Conservation (phyloP, 2,329 filamentous ascomycete genomes). For the Fusarium austroafricanum region DNA sequence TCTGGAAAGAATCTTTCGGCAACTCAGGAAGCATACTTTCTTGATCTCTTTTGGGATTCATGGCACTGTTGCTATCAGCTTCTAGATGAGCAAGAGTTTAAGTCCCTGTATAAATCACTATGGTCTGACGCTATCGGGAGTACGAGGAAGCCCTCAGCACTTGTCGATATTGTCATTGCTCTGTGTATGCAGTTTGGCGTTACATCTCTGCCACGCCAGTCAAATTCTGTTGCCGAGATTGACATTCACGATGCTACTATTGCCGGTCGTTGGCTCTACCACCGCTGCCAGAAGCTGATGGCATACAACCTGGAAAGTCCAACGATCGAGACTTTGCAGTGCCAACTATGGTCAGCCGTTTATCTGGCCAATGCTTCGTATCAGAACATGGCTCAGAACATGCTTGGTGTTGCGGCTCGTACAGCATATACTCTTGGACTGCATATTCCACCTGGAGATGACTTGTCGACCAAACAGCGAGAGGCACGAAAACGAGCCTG, state of each 20-base stretch:
- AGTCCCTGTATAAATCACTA: neutral
- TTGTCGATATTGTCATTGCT: neutral
- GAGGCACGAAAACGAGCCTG: neutral
- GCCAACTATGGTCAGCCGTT: neutral
- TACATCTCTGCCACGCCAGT: neutral
- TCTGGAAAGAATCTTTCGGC: neutral
- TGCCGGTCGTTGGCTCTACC: neutral
- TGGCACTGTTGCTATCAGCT: constrained; percentile 9
- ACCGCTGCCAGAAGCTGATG: neutral
- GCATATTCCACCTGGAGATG: neutral
- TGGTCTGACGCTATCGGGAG: neutral
- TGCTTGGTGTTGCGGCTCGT: neutral
- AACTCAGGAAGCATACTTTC: neutral
- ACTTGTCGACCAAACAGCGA: neutral
- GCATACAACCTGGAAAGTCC: neutral
- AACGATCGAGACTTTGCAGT: neutral
- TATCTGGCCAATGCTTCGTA: neutral
- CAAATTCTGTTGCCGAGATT: neutral
- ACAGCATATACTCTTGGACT: neutral
- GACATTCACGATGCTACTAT: neutral
- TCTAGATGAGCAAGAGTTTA: neutral
- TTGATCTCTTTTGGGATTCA: neutral
- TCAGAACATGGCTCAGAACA: neutral
- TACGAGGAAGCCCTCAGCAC: neutral
- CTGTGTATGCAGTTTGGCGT: neutral